phyloP scores from a whole-genome alignment of 2,329 filamentous ascomycete species.

The Talaromyces rugulosus region DNA sequence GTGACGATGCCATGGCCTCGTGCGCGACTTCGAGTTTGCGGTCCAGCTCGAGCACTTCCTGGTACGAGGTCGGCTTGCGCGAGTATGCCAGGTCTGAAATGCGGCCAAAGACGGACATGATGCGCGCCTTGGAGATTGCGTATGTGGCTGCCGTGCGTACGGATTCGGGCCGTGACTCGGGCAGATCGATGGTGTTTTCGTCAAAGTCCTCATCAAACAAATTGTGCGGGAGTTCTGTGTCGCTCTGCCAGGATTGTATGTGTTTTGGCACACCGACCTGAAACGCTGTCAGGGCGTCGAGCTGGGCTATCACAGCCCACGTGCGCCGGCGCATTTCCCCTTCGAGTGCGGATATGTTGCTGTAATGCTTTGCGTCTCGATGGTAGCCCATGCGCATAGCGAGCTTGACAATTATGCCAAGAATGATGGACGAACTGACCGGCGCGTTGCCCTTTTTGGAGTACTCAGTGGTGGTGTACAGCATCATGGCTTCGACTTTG shows the following conservation, averaged over 20 bases:
- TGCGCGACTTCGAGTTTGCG: slow-evolving; percentile 23
- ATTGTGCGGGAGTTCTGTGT: slow-evolving; percentile 54
- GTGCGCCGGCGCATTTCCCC: slow-evolving; percentile 48
- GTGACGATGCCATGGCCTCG: slow-evolving; percentile 7
- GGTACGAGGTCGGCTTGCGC: slow-evolving; percentile 26
- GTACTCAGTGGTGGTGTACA: slow-evolving; percentile 28
- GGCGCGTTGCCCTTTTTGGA: slow-evolving; percentile 33
- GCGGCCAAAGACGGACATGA: slow-evolving; percentile 27
- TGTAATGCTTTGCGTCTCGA: slow-evolving; percentile 51
- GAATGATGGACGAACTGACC: slow-evolving; percentile 50
- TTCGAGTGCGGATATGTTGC: slow-evolving; percentile 49
- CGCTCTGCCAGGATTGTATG: slow-evolving; percentile 55
- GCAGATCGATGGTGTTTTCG: slow-evolving; percentile 46
- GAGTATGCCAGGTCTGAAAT: slow-evolving; percentile 29
- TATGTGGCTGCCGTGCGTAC: slow-evolving; percentile 47
- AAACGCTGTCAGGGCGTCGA: slow-evolving; percentile 59
- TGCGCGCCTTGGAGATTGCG: slow-evolving; percentile 29
- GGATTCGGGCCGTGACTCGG: slow-evolving; percentile 46
- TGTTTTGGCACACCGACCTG: slow-evolving; percentile 60
- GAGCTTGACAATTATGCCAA: slow-evolving; percentile 50
- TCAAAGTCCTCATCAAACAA: slow-evolving; percentile 57
- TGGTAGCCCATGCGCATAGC: slow-evolving; percentile 60
- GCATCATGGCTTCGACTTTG: slow-evolving; percentile 29
- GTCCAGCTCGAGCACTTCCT: slow-evolving; percentile 28
- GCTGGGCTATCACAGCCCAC: slow-evolving; percentile 41